phyloP scores from a whole-genome alignment of 176 grass and related monocot genomes.

The Typha latifolia region DNA sequence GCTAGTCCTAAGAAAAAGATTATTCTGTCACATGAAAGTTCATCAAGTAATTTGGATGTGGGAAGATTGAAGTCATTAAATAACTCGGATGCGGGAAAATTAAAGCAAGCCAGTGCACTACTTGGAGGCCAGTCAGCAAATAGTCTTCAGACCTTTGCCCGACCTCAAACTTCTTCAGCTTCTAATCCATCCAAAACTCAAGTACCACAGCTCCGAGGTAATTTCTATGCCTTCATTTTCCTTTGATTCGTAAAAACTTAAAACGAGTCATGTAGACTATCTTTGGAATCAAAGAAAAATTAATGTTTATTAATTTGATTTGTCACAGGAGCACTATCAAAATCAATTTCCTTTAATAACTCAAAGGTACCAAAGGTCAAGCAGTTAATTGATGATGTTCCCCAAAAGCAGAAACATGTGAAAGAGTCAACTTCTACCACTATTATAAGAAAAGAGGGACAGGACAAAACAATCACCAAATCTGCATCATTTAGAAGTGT shows the following conservation, averaged over 20 bases:
- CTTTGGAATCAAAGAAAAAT: background rate
- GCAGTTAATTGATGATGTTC: conserved; percentile 56
- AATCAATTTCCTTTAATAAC: conserved; percentile 74
- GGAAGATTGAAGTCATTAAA: conserved; percentile 49
- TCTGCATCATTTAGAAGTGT: conserved; percentile 58
- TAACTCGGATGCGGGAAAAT: conserved; percentile 35
- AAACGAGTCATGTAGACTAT: background rate
- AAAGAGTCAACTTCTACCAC: conserved; percentile 39
- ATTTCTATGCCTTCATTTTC: conserved; percentile 1
- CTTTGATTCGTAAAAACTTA: background rate
- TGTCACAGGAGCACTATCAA: conserved; percentile 54
- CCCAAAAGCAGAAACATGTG: conserved; percentile 45
- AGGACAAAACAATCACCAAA: conserved; percentile 38
- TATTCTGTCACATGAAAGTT: conserved; percentile 19
- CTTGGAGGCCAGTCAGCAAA: background rate
- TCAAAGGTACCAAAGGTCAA: conserved; percentile 91
- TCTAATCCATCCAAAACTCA: conserved; percentile 32
- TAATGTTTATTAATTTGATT: conserved; percentile 15
- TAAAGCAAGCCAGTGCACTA: conserved; percentile 23
- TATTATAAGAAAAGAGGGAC: conserved; percentile 39
- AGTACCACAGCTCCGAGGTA: conserved; percentile 40
- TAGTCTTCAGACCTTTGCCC: background rate
- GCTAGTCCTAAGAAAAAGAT: conserved; percentile 28
- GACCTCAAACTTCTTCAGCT: conserved; percentile 16
- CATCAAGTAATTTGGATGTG: conserved; percentile 17